Evolutionary conservation across 2,329 filamentous ascomycete species (phyloP).

Genomic region (Westerdykella aurantiaca): DNA sequence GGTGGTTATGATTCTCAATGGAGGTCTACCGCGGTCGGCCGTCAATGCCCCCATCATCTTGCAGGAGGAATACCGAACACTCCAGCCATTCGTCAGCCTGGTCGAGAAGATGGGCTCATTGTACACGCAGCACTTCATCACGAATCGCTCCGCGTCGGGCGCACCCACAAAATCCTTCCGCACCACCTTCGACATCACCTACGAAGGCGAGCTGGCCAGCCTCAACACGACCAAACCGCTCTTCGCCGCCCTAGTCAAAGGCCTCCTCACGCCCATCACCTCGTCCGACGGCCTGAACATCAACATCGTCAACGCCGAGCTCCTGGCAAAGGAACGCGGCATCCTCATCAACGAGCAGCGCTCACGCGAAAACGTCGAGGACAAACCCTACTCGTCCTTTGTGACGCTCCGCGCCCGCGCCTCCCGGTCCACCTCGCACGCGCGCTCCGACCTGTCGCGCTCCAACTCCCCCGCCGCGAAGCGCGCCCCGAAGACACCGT

Average conservation of each 20-base stretch:
- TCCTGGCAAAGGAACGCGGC: slow-evolving; percentile 70
- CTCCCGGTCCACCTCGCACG: slow-evolving; percentile 32
- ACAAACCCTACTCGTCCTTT: slow-evolving; percentile 61
- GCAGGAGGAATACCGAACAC: slow-evolving; percentile 70
- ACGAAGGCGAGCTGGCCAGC: slow-evolving; percentile 67
- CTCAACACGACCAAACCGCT: slow-evolving; percentile 72
- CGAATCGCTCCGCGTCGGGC: slow-evolving; percentile 23
- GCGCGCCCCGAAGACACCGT: slow-evolving; percentile 10
- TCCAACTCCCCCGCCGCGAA: slow-evolving; percentile 26
- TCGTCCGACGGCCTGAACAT: slow-evolving; percentile 61
- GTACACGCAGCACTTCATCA: slow-evolving; percentile 69
- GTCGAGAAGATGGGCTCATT: slow-evolving; percentile 74
- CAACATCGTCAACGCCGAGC: slow-evolving; percentile 75
- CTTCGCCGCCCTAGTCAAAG: slow-evolving; percentile 73
- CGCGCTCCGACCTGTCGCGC: slow-evolving; percentile 16
- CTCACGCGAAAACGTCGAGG: slow-evolving; percentile 54
- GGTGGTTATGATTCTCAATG: slow-evolving; percentile 65
- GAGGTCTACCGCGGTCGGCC: slow-evolving; percentile 67
- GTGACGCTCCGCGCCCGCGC: slow-evolving; percentile 61
- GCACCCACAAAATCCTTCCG: slow-evolving; percentile 43
- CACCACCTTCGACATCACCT: slow-evolving; percentile 68
- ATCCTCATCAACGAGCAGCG: slow-evolving; percentile 72
- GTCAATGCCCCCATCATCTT: slow-evolving; percentile 79
- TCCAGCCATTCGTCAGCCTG: slow-evolving; percentile 70
- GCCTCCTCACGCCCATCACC: slow-evolving; percentile 63